Evolutionary conservation across 108 stramenopile species (phyloP), one percentile per base, ranked within the genome.

Genomic region (Schizochytrium sp.): DNA sequence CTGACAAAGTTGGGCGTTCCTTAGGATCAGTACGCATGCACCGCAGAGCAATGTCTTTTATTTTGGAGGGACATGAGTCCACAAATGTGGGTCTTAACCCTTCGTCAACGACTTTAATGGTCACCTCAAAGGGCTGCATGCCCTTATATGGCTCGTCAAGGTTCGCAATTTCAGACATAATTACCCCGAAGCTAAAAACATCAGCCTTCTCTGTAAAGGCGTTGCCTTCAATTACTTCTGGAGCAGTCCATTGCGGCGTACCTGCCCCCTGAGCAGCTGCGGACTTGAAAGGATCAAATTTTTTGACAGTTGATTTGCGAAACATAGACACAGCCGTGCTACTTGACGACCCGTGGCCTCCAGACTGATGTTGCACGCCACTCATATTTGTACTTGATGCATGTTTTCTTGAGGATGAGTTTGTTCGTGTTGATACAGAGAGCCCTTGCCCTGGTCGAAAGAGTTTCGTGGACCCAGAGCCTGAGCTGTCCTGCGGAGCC

Each of bases 191-290:
- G 83, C 89, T 90, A 87, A 91, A 94, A 44, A 93, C 92, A 61
- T 94, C 94, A 0, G 94, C 94, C 89, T 92, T 92, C 61, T 94
- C 94, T 28, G 93, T 92, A 88, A 93, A 94, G 60, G 61, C 64
- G 72, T 90, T 57, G n/a, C 89, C 88, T 56, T 92, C 91, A 69
- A 94, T 94, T 7, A 94, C 92, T 58, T 94, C 93, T 3, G 93
- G 93, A 15, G 93, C 92, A 91, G 93, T 94, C 94, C 94, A 94
- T 61, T 94, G 94, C 72, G 92, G 92, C 7, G 94, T 93, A 17
- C 94, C 94, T 5, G 76, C 76, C 10, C 76, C 47, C 55, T 49
- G 50, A 8, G 47, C 76, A 5, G 53, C 47, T 10, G 50, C 76
- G 12, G 76, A 38, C 15, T 69, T 69, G 76, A 83, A 83, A 40